Percentiles rank a stretch among this genome's conserved stretches.
Conservation (phyloP, 2,329 filamentous ascomycete genomes). For the Plectosphaerella cucumerina region DNA sequence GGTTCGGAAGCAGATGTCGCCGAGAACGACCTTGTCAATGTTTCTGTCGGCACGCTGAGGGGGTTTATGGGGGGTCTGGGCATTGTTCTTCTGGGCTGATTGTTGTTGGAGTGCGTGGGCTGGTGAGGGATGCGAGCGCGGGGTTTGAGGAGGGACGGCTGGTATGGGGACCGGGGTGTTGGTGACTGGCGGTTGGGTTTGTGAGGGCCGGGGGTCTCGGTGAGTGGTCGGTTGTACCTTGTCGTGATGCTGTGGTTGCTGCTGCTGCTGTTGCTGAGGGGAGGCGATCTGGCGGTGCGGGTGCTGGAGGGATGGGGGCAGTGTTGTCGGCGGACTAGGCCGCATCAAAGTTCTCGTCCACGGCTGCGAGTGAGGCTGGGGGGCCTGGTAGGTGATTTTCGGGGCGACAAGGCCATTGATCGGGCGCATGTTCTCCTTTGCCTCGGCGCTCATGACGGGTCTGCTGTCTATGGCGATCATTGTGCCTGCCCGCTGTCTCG, state of each 20-base stretch:
- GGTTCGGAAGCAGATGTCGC: slow-evolving; percentile 76
- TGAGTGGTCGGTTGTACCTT: slow-evolving; percentile 13
- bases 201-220: slow-evolving; percentile 15
- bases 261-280: slow-evolving; percentile 5
- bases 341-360: slow-evolving; percentile 11
- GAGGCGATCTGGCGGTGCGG: slow-evolving; percentile 1
- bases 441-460: slow-evolving; percentile 5
- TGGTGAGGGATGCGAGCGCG: slow-evolving; percentile 12
- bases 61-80: slow-evolving; percentile 21
- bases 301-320: slow-evolving; percentile 12
- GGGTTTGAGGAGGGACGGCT: slow-evolving; percentile 30
- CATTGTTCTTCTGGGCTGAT: slow-evolving; percentile 6
- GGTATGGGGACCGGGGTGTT: slow-evolving; percentile 17
- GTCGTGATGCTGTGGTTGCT: slow-evolving; percentile 3
- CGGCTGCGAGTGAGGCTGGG: slow-evolving; percentile 21
- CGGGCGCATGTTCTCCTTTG: slow-evolving; percentile 21
- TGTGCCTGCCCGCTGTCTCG: slow-evolving; percentile 6
- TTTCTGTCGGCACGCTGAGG: slow-evolving; percentile 60
- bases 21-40: slow-evolving; percentile 81
- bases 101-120: neutral
- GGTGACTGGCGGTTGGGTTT: neutral
- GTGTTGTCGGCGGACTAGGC: slow-evolving; percentile 12
- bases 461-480: slow-evolving; percentile 2
- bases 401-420: slow-evolving; percentile 30
- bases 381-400: slow-evolving; percentile 35